A percentile compares a stretch with the other conserved stretches of the same genome.
Evolutionary conservation across 179 eudicot genomes (phyloP).

Genomic region (Camellia oleifera): DNA sequence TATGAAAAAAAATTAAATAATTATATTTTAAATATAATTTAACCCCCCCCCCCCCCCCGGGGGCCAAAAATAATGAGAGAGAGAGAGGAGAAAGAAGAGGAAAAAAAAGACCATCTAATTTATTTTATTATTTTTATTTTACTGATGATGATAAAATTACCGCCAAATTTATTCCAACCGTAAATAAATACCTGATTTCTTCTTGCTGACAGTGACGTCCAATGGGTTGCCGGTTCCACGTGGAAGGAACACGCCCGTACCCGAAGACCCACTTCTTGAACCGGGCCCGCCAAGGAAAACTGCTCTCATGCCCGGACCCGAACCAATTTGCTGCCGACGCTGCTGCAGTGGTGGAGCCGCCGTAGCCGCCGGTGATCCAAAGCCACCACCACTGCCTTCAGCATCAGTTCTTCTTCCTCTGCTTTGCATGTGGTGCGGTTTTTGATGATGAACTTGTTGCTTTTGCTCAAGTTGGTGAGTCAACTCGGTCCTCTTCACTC

Average conservation of each 20-base stretch:
- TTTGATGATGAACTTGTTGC: neutral
- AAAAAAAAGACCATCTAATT: no score
- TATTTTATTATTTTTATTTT: no score
- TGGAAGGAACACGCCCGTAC: slow-evolving; percentile 87
- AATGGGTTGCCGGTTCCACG: slow-evolving; percentile 28
- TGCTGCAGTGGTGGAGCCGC: slow-evolving; percentile 12
- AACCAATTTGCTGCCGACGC: slow-evolving; percentile 15
- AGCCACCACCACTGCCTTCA: neutral
- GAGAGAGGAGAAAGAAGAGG: no score
- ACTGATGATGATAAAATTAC: no score
- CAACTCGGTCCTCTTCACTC: slow-evolving; percentile 18
- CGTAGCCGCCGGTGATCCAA: slow-evolving; percentile 3
- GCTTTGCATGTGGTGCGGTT: neutral
- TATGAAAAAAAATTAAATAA: no score
- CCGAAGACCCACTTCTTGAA: slow-evolving; percentile 44
- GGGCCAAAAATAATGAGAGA: no score
- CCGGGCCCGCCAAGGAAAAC: slow-evolving; percentile 44
- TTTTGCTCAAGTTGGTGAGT: slow-evolving; percentile 16
- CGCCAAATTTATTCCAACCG: no score
- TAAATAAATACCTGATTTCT: slow-evolving; percentile 42
- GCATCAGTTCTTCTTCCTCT: neutral
- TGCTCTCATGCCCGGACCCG: slow-evolving; percentile 54
- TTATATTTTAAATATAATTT: no score
- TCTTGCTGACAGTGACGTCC: slow-evolving; percentile 29
- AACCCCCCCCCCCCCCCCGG: no score